Conservation (phyloP, 306 rosid species). For the Geum urbanum region DNA sequence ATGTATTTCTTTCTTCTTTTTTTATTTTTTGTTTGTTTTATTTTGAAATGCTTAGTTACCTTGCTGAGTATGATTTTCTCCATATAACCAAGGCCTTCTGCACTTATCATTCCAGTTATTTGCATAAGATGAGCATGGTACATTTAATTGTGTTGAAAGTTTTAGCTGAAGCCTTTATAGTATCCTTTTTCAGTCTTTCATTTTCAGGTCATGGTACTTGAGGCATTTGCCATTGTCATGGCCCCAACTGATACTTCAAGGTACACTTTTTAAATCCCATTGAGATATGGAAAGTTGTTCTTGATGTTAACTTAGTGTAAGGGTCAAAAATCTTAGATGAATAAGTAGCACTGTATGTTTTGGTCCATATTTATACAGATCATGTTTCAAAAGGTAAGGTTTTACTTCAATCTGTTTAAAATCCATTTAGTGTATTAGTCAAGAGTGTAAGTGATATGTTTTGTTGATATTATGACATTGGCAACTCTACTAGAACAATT, state of each 20-base stretch:
- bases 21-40: not conserved
- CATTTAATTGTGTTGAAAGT: not conserved
- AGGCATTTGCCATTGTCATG: conserved; percentile 81
- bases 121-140: not conserved
- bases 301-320: not conserved
- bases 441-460: no score
- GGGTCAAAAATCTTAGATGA: not conserved
- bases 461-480: no score
- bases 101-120: not conserved
- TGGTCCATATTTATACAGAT: not conserved
- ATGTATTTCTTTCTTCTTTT: not conserved
- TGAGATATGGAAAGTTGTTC: not conserved
- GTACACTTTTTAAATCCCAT: conserved; percentile 20
- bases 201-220: conserved; percentile 67
- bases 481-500: no score
- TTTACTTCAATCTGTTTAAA: no score
- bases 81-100: not conserved
- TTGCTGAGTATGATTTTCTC: not conserved
- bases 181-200: conserved; percentile 13
- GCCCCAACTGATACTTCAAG: conserved; percentile 73
- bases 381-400: not conserved
- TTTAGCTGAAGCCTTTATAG: not conserved
- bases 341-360: no score
- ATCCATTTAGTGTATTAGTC: no score
- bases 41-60: not conserved